Conservation (phyloP, 768 basidiomycete species). For the Epithele typhae region DNA sequence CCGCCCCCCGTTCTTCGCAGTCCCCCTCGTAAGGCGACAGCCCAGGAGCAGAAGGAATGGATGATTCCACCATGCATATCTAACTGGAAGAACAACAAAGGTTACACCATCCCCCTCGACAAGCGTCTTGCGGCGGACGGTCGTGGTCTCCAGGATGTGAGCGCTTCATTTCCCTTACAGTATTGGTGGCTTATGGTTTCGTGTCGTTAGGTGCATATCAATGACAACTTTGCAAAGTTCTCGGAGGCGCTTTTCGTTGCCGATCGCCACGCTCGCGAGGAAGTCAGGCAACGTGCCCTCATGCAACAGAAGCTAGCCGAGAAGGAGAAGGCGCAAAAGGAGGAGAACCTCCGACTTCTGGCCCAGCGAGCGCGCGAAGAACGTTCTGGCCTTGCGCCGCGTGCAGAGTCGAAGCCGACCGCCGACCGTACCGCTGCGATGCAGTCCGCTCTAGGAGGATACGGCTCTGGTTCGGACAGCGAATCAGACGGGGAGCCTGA, state of each 20-base stretch:
- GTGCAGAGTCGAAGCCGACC: slow-evolving; percentile 47
- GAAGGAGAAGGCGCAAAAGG: slow-evolving; percentile 93
- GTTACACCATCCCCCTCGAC: slow-evolving; percentile 97
- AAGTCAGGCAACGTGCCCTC: slow-evolving; percentile 90
- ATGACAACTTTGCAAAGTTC: slow-evolving; percentile 99
- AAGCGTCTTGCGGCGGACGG: slow-evolving; percentile 98
- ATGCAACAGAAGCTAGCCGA: slow-evolving; percentile 99
- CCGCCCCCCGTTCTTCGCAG: slow-evolving; percentile 93
- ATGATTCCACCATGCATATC: slow-evolving; percentile 99
- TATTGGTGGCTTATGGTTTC: not conserved
- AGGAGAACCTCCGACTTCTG: slow-evolving; percentile 89
- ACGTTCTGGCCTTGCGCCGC: slow-evolving; percentile 67
- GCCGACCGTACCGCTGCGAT: slow-evolving; percentile 66
- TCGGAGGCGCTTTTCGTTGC: slow-evolving; percentile 95
- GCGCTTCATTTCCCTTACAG: slow-evolving; percentile 26
- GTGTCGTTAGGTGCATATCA: slow-evolving; percentile 84
- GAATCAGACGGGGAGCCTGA: slow-evolving; percentile 53
- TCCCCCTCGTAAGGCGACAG: slow-evolving; percentile 94
- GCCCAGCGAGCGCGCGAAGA: slow-evolving; percentile 97
- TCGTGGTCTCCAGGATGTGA: slow-evolving; percentile 94
- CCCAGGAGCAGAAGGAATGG: slow-evolving; percentile 99
- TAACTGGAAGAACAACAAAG: slow-evolving; percentile 99
- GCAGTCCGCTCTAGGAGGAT: slow-evolving; percentile 75
- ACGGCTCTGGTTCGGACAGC: slow-evolving; percentile 72
- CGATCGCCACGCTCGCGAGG: slow-evolving; percentile 95